Evolutionary conservation across 148 eudicot genomes (phyloP).

Genomic region (Fagopyrum tataricum): DNA sequence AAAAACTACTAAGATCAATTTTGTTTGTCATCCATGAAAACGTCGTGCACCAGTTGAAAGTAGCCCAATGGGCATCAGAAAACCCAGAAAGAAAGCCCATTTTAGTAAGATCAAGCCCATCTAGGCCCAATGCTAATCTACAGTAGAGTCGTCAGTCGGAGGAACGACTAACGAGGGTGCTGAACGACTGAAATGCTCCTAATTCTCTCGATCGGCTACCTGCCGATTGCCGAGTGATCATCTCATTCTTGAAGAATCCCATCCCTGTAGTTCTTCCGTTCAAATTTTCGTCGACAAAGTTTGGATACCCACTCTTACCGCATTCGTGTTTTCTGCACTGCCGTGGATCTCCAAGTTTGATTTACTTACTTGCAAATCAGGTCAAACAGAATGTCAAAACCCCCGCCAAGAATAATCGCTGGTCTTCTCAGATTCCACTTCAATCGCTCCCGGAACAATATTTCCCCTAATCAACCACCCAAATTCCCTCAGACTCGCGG

Average conservation of each 20-base stretch:
- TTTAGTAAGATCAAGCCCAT: neutral
- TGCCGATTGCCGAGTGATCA: neutral
- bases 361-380: constrained; percentile 5
- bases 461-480: constrained; percentile 32
- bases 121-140: neutral
- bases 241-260: neutral
- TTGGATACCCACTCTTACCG: neutral
- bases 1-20: no score
- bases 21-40: no score
- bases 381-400: constrained; percentile 52
- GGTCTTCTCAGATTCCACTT: constrained; percentile 35
- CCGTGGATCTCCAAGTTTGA: neutral
- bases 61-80: neutral
- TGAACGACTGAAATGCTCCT: constrained; percentile 1
- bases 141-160: neutral
- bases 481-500: constrained; percentile 15
- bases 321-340: neutral
- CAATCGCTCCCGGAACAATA: constrained; percentile 22
- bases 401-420: constrained; percentile 38
- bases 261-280: neutral
- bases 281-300: neutral
- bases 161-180: neutral
- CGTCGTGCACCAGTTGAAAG: no score
- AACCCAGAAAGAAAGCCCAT: neutral
- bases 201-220: neutral